Conservation (phyloP, 495 filamentous ascomycete genomes). For the Penicillium bialowiezense region DNA sequence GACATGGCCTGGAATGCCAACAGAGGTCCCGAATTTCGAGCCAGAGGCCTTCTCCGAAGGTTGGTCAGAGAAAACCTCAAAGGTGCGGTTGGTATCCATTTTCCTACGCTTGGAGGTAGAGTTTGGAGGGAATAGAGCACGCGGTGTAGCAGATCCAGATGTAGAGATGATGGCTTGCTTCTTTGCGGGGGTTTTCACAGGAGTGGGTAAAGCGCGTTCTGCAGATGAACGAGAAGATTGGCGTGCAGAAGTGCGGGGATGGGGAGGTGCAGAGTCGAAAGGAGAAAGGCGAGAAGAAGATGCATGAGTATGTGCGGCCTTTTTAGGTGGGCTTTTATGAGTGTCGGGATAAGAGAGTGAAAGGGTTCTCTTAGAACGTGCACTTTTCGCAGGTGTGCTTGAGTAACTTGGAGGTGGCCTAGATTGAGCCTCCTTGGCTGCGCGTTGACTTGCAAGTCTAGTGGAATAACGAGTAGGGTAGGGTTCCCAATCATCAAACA, state of each 20-base stretch:
- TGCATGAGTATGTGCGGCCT: neutral
- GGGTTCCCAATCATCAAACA: constrained; percentile 67
- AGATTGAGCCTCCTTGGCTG: constrained; percentile 27
- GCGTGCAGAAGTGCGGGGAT: constrained; percentile 10
- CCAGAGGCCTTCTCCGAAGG: too few species aligned
- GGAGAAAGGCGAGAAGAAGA: constrained; percentile 1
- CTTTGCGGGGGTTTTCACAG: constrained; percentile 77
- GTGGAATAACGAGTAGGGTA: constrained; percentile 53
- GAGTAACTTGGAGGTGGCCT: constrained; percentile 39
- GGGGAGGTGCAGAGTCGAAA: constrained; percentile 2
- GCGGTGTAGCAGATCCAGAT: constrained; percentile 63
- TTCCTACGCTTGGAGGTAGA: constrained; percentile 30
- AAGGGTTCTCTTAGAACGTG: constrained; percentile 2
- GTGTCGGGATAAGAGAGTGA: constrained; percentile 4
- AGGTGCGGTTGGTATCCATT: too few species aligned
- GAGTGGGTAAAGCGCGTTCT: constrained; percentile 70
- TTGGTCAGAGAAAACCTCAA: too few species aligned
- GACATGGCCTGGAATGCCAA: too few species aligned
- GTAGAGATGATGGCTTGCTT: constrained; percentile 57
- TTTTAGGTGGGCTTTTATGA: neutral
- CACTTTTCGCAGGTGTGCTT: constrained; percentile 11
- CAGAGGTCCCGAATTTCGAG: too few species aligned
- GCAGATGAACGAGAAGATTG: constrained; percentile 25
- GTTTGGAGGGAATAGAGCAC: constrained; percentile 69
- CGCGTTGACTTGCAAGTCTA: constrained; percentile 44